Conservation (phyloP, 306 rosid genomes). For the Vicia villosa region DNA sequence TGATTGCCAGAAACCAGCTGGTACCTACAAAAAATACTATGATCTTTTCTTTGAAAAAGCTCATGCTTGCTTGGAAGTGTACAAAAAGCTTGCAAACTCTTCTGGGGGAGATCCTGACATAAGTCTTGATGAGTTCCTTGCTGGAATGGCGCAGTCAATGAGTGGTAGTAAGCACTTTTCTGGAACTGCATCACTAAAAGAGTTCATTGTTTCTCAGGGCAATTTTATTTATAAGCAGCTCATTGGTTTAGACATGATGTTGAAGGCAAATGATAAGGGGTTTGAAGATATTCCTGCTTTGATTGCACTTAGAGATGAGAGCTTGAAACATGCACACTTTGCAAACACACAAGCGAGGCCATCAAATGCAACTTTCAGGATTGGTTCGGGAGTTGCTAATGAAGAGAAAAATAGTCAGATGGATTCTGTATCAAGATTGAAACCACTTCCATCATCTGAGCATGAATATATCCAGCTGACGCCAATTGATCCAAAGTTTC, state of each 20-base stretch:
- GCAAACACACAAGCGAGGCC: slow-evolving; percentile 39
- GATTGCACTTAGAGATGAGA: slow-evolving; percentile 64
- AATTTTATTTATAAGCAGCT: slow-evolving; percentile 82
- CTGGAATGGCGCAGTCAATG: slow-evolving; percentile 79
- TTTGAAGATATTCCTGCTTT: slow-evolving; percentile 73
- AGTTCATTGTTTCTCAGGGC: slow-evolving; percentile 75
- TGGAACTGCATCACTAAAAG: slow-evolving; percentile 70
- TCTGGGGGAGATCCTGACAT: slow-evolving; percentile 64
- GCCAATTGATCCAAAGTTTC: too few relatives aligned
- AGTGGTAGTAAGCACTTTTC: slow-evolving; percentile 67
- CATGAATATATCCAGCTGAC: too few relatives aligned
- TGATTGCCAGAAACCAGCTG: slow-evolving; percentile 73
- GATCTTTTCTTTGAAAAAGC: slow-evolving; percentile 79
- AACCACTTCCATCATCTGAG: too few relatives aligned
- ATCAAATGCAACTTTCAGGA: slow-evolving; percentile 56
- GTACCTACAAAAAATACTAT: slow-evolving; percentile 65
- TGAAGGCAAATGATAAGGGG: slow-evolving; percentile 57
- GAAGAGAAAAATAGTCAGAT: slow-evolving; percentile 40
- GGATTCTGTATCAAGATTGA: too few relatives aligned
- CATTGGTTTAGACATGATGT: slow-evolving; percentile 71
- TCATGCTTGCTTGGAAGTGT: slow-evolving; percentile 73
- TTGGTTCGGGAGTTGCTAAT: slow-evolving; percentile 46
- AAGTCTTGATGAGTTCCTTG: slow-evolving; percentile 85
- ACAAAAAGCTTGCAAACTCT: slow-evolving; percentile 64
- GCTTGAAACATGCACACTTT: slow-evolving; percentile 48